Conservation (phyloP, 176 grass and related monocot species). For the Hordeum marinum region DNA sequence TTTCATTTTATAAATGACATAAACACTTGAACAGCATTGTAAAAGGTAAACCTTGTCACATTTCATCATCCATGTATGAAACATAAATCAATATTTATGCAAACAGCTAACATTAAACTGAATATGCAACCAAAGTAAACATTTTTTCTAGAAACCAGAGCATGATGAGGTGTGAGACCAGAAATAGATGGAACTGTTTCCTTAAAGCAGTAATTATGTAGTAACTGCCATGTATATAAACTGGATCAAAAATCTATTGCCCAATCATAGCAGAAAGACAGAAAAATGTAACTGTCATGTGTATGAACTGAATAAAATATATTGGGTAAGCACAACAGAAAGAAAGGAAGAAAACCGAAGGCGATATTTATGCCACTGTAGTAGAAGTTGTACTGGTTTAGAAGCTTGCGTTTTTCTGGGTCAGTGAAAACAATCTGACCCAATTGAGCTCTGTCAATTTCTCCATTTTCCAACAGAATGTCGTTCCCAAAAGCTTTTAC, state of each 20-base stretch:
- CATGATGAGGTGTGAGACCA: not conserved
- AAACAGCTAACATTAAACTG: not conserved
- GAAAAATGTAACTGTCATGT: not conserved
- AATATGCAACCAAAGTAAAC: not conserved
- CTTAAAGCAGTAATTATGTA: not conserved
- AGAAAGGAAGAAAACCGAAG: not conserved
- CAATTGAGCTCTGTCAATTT: conserved; percentile 75
- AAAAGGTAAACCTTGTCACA: not conserved
- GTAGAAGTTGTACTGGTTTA: conserved; percentile 56
- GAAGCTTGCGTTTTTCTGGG: conserved; percentile 56
- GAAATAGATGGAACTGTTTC: not conserved
- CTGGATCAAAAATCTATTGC: not conserved
- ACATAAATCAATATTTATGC: not conserved
- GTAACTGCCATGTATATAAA: not conserved
- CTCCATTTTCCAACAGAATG: conserved; percentile 74
- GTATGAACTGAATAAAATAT: not conserved
- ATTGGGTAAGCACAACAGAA: not conserved
- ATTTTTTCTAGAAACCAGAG: not conserved
- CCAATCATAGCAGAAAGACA: not conserved
- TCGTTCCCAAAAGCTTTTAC: conserved; percentile 73
- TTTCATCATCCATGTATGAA: not conserved
- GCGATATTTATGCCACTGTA: not conserved
- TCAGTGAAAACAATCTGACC: conserved; percentile 88
- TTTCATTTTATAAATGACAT: not conserved
- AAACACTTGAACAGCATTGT: not conserved